Evolutionary conservation across 225 moss, liverwort and hornwort genomes (phyloP), one percentile per base, ranked within the genome.

Genomic region (Bryum argenteum): DNA sequence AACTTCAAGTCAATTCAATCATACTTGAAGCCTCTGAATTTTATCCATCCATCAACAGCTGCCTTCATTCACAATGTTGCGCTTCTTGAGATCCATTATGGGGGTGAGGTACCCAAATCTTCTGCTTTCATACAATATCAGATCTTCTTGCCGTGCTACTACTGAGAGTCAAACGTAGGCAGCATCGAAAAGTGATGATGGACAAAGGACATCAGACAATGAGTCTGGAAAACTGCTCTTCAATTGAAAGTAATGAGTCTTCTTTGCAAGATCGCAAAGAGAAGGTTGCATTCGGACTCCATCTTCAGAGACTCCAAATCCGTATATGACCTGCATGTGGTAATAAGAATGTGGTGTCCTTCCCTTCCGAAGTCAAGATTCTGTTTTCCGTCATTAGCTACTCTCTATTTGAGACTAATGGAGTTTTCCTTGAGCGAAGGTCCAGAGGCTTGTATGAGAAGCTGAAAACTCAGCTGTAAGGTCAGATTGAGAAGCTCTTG

Each of bases 401-500:
- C 43, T 87, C 83, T 59, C 75, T 67, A 39, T 78, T 54, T 48
- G 68, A 67, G 42, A 42, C 4, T 43, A 79, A 64, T 12, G 81
- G 58, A 47, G 43, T 63, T 71, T 62, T 78, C 23, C 28, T 73
- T 59, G 84, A 67, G 55, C 61, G 75, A 47, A 87, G 75, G 60
- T 83, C 81, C 19, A 81, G 66, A 2, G 80, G 73, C 64, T 71
- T 84, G 44, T 76, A 66, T 12, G 87, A 87, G 59, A 87, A 87
- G 37, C 76, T 83, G 67, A 87, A 87, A 85, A 85, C 11, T 66
- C 77, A 18, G 63, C 73, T 73, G 59, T 24, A 81, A 50, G 33
- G 88, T 75, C 43, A 89, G 85, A 61, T 58, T 79, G 41, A 89
- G 80, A 44, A 89, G 80, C 75, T 89, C 85, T 41, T 89, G 85